Conservation (phyloP, 352 stramenopile genomes). For the Globisporangium emineosum region DNA sequence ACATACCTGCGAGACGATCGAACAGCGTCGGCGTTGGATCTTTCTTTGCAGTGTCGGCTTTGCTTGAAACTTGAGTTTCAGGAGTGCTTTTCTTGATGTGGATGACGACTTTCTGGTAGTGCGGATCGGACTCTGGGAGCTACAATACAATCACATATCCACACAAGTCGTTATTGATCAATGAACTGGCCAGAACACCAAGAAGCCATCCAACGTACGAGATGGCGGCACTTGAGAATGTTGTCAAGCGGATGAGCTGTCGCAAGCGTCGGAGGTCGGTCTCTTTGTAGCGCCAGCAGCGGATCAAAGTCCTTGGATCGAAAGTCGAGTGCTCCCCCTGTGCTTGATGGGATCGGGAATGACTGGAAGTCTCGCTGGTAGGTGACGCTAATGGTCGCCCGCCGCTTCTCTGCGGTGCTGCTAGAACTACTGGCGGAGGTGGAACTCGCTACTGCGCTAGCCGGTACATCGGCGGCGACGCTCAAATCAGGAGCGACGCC, state of each 20-base stretch:
- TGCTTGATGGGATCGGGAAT: constrained; percentile 16
- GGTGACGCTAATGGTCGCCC: not conserved
- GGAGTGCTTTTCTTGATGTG: constrained; percentile 27
- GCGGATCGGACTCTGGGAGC: constrained; percentile 60
- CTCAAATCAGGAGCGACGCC: constrained; percentile 43
- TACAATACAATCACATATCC: constrained; percentile 18
- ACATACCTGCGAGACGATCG: constrained; percentile 52
- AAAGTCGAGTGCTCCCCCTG: constrained; percentile 42
- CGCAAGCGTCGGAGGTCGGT: constrained; percentile 19
- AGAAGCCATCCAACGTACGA: constrained; percentile 33
- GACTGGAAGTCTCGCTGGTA: constrained; percentile 42
- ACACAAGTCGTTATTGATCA: not conserved
- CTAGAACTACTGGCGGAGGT: not conserved
- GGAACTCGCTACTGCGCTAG: not conserved
- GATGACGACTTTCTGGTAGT: constrained; percentile 41
- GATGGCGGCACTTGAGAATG: constrained; percentile 79
- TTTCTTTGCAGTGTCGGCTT: constrained; percentile 12
- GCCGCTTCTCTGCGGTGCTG: not conserved
- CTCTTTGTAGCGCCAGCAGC: constrained; percentile 34
- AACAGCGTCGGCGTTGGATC: constrained; percentile 36
- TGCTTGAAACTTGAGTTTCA: constrained; percentile 9
- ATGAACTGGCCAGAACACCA: not conserved
- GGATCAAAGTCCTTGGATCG: constrained; percentile 51
- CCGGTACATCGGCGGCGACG: not conserved
- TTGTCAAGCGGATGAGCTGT: constrained; percentile 74